Evolutionary conservation across 495 filamentous ascomycete species (phyloP).

Genomic region (Tuber umbilicatum): DNA sequence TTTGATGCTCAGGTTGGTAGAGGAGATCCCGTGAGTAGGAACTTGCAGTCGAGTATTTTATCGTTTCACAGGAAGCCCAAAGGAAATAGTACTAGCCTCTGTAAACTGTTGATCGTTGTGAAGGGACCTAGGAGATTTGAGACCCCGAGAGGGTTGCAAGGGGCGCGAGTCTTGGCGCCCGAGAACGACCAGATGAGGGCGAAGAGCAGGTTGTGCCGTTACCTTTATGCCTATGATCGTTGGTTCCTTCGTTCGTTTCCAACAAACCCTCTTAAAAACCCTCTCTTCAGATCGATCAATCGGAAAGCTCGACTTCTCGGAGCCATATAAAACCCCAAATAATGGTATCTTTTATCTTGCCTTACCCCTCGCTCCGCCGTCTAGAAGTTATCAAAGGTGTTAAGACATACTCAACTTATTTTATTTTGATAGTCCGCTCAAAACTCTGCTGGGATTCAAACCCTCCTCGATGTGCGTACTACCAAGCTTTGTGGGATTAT

Average conservation of each 20-base stretch:
- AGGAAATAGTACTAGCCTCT: neutral
- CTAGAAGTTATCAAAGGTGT: neutral
- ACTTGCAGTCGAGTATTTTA: neutral
- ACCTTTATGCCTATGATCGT: neutral
- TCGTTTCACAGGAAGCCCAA: neutral
- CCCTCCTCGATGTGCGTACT: constrained; percentile 84
- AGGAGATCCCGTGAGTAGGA: neutral
- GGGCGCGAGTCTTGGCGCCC: constrained; percentile 32
- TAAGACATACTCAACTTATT: neutral
- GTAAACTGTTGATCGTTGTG: constrained; percentile 25
- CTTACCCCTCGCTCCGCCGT: neutral
- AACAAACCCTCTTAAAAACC: neutral
- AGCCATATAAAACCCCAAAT: constrained; percentile 27
- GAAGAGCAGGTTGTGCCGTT: constrained; percentile 12
- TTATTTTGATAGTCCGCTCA: constrained; percentile 69
- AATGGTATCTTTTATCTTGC: constrained; percentile 21
- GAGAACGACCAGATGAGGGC: constrained; percentile 28
- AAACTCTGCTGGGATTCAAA: constrained; percentile 96
- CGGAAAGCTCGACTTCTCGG: constrained; percentile 17
- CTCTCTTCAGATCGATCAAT: constrained; percentile 20
- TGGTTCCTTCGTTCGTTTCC: neutral
- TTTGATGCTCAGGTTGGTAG: neutral
- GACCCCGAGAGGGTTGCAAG: constrained; percentile 37
- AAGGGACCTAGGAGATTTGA: constrained; percentile 35
- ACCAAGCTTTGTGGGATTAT: constrained; percentile 8